A percentile compares a stretch with the other conserved stretches of the same genome.
Evolutionary conservation across 202 grass and related monocot genomes (phyloP).

Genomic region (Eragrostis tef): DNA sequence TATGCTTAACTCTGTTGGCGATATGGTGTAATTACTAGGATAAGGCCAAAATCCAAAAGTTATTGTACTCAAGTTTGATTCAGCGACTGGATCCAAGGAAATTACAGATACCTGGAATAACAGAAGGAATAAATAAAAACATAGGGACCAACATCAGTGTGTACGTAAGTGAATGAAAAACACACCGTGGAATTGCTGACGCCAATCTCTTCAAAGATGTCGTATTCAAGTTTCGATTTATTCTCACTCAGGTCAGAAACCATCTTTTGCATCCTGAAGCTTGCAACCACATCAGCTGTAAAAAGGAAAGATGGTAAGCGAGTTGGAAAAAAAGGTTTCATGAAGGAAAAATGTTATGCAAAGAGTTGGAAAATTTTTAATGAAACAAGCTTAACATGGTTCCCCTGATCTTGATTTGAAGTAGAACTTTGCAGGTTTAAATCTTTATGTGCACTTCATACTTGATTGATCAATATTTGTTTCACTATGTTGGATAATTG

Average conservation of each 20-base stretch:
- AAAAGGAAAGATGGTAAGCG: constrained; percentile 15
- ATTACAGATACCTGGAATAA: constrained; percentile 63
- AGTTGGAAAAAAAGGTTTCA: background rate
- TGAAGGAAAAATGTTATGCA: too few relatives aligned
- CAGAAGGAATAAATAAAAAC: constrained; percentile 35
- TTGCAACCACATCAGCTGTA: constrained; percentile 76
- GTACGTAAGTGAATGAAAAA: constrained; percentile 37
- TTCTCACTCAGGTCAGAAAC: constrained; percentile 59
- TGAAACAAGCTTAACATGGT: background rate
- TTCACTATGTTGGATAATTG: too few relatives aligned
- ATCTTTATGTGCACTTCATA: too few relatives aligned
- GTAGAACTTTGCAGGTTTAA: too few relatives aligned
- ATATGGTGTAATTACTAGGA: constrained; percentile 67
- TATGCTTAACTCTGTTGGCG: constrained; percentile 64
- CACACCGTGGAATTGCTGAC: constrained; percentile 59
- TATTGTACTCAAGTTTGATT: constrained; percentile 70
- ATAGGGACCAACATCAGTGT: background rate
- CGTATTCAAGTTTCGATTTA: constrained; percentile 66
- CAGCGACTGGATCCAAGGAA: constrained; percentile 55
- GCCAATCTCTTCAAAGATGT: constrained; percentile 87
- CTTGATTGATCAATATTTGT: too few relatives aligned
- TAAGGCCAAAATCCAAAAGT: constrained; percentile 75
- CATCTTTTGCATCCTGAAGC: constrained; percentile 69
- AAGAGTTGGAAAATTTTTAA: too few relatives aligned
- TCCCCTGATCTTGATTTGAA: background rate